Conservation (phyloP, 2,329 filamentous ascomycete species). For the Pseudogymnoascus sp. region DNA sequence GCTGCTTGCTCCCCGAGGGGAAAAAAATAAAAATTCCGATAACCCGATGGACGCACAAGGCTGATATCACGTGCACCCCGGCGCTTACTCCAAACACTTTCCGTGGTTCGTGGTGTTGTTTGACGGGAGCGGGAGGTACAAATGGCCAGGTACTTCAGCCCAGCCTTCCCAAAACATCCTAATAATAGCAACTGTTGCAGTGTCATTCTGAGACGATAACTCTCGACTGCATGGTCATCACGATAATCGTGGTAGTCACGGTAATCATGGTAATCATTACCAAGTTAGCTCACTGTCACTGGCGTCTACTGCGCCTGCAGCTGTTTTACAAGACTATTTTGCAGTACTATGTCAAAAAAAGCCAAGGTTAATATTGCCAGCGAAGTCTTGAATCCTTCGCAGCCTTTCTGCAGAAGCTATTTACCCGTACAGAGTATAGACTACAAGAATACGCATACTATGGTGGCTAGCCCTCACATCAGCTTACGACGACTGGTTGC, state of each 20-base stretch:
- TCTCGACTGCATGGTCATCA: background rate
- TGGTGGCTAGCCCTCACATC: background rate
- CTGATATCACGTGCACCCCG: background rate
- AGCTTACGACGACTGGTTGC: constrained; percentile 3
- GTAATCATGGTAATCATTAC: background rate
- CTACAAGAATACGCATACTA: background rate
- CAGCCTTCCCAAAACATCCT: background rate
- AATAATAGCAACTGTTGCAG: background rate
- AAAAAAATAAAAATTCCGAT: background rate
- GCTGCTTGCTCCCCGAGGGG: background rate
- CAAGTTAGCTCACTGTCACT: background rate
- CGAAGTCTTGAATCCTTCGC: background rate
- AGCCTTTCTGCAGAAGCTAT: background rate
- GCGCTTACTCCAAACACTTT: background rate
- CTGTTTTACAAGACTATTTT: too few relatives aligned
- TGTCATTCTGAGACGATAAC: background rate
- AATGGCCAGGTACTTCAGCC: background rate
- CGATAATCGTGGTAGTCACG: background rate
- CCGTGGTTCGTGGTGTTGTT: background rate
- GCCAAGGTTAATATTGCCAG: background rate
- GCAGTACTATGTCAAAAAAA: too few relatives aligned
- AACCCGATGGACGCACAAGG: background rate
- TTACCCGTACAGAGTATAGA: background rate
- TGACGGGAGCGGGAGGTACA: constrained; percentile 2
- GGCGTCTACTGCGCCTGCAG: background rate